A percentile compares a stretch with the other conserved stretches of the same genome.
phyloP scores from a whole-genome alignment of 805 yeast species.

The Starmerella vitae region DNA sequence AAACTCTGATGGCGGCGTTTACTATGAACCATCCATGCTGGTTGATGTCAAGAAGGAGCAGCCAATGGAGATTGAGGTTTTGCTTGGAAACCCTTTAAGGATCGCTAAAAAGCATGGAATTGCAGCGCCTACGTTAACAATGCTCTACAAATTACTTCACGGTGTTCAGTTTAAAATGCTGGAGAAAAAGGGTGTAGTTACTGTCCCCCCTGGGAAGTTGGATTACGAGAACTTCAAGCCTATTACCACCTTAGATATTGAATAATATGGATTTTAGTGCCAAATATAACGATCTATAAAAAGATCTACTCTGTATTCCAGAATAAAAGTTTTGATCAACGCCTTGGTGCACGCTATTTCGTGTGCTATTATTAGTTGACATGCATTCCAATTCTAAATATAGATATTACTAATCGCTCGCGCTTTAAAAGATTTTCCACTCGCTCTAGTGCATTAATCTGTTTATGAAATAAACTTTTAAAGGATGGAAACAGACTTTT shows the following conservation, averaged over 20 bases:
- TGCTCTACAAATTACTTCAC: constrained; percentile 45
- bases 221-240: neutral
- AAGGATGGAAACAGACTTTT: no score
- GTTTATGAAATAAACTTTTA: no score
- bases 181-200: constrained; percentile 39
- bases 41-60: constrained; percentile 55
- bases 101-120: constrained; percentile 38
- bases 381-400: no score
- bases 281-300: no score
- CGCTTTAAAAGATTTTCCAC: no score
- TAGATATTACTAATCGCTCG: no score
- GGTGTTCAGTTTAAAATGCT: constrained; percentile 49
- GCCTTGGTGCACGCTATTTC: no score
- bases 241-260: neutral
- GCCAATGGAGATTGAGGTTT: constrained; percentile 57
- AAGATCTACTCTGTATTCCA: no score
- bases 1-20: constrained; percentile 45
- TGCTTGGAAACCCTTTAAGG: constrained; percentile 50
- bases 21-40: constrained; percentile 59
- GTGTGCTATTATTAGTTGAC: no score
- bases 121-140: constrained; percentile 43
- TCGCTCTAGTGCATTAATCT: no score
- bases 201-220: constrained; percentile 29
- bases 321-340: no score
- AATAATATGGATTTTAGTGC: no score